These are phyloP conservation scores for Tetraselmis chui DNA, from an alignment of 139 green algal genomes.

Conservation along the genomic window DNA sequence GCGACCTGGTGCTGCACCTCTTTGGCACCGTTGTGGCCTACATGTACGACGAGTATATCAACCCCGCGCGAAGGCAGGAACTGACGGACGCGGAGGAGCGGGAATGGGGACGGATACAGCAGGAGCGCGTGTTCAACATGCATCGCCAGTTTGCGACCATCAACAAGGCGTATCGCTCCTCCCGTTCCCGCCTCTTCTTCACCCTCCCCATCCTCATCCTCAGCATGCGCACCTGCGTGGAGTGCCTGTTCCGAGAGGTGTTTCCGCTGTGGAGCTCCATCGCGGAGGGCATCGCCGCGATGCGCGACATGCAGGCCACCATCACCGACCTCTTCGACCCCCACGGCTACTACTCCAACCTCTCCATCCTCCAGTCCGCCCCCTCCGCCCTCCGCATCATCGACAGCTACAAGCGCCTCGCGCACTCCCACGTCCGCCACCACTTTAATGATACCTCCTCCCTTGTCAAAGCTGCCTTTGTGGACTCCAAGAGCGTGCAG, in stretches of 20 bases:
- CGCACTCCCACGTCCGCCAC: not conserved
- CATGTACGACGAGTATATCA: conserved; percentile 27
- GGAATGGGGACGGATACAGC: conserved; percentile 22
- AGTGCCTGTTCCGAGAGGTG: conserved; percentile 31
- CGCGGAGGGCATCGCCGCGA: conserved; percentile 14
- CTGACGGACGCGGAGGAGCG: conserved; percentile 10
- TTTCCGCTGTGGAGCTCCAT: conserved; percentile 30
- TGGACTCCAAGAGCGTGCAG: not conserved
- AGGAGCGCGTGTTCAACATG: conserved; percentile 26
- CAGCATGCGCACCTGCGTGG: conserved; percentile 21
- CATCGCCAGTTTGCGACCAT: conserved; percentile 10
- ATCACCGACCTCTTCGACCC: conserved; percentile 37
- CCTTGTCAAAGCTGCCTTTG: not conserved
- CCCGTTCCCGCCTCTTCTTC: conserved; percentile 33
- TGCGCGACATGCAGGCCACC: conserved; percentile 31
- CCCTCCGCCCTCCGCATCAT: conserved; percentile 21
- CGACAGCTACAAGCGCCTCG: not conserved
- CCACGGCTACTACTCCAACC: conserved; percentile 37
- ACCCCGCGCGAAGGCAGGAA: conserved; percentile 1
- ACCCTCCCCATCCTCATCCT: conserved; percentile 40
- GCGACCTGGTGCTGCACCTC: conserved; percentile 8
- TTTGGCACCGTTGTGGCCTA: conserved; percentile 34
- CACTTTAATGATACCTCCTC: not conserved
- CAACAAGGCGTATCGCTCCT: not conserved
- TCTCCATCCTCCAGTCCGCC: conserved; percentile 34